Conservation (phyloP, 495 filamentous ascomycete species). For the Aspergillus sparsus region DNA sequence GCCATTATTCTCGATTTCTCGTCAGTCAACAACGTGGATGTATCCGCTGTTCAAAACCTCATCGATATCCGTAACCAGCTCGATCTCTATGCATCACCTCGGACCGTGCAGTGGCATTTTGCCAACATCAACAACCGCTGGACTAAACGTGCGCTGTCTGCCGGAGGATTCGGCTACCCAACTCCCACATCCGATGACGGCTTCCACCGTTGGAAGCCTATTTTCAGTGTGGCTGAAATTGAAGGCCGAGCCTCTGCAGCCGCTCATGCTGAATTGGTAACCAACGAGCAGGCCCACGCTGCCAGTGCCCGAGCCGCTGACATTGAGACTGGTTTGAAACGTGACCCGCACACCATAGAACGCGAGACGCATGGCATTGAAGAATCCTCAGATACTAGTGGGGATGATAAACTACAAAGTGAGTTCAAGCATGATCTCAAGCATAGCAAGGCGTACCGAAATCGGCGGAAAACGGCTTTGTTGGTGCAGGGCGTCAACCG, state of each 20-base stretch:
- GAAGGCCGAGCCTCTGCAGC: slow-evolving; percentile 71
- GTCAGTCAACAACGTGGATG: slow-evolving; percentile 94
- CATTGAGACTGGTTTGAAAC: slow-evolving; percentile 44
- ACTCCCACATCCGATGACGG: slow-evolving; percentile 57
- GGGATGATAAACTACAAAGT: slow-evolving; percentile 47
- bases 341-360: slow-evolving; percentile 28
- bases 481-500: slow-evolving; percentile 81
- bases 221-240: slow-evolving; percentile 92
- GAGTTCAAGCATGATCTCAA: slow-evolving; percentile 48
- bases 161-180: slow-evolving; percentile 91
- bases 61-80: slow-evolving; percentile 98
- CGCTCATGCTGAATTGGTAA: slow-evolving; percentile 55
- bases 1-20: slow-evolving; percentile 95
- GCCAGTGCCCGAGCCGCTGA: slow-evolving; percentile 33
- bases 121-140: slow-evolving; percentile 94
- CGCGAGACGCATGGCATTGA: slow-evolving; percentile 37
- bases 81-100: slow-evolving; percentile 80
- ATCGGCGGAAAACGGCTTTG: slow-evolving; percentile 52
- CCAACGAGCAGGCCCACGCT: slow-evolving; percentile 52
- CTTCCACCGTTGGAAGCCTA: slow-evolving; percentile 83
- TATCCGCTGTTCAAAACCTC: slow-evolving; percentile 90
- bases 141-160: slow-evolving; percentile 93
- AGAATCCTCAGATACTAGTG: slow-evolving; percentile 32
- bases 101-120: slow-evolving; percentile 93
- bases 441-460: slow-evolving; percentile 46